Evolutionary conservation across 1,284 basidiomycete genomes (phyloP), one percentile per base, ranked within the genome.

Genomic region (Boletus sp.): DNA sequence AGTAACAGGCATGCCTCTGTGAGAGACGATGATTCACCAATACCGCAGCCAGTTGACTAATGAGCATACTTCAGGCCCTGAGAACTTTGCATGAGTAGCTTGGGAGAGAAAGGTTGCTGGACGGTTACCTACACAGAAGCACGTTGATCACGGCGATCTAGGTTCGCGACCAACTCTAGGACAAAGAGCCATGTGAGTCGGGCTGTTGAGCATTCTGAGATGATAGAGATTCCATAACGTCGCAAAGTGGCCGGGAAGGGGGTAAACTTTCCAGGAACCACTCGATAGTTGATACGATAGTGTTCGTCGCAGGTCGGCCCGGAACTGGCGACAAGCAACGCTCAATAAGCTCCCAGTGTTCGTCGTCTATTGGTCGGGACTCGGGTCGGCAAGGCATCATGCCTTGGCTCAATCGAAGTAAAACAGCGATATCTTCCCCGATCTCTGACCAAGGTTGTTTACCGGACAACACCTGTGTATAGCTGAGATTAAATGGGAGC

Each of bases 391-490:
- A 10, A 8, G 62, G 63, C 10, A 11, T 52, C 3, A 23, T 1
- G 9, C 63, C 56, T 19, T 21, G 7, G 11, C 13, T 9, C 30
- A 64, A 11, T 1, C n/a, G 31, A 11, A 53, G 8, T 21, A 54
- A 1, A 9, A 64, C 47, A 7, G 35, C 30, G 9, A 4, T 21
- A 11, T 52, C 51, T 8, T 47, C 51, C 21, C 25, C 27, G 1
- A 56, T 2, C 23, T 64, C 63, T 7, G 57, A 64, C 63, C 63
- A 64, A 9, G 63, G 62, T 5, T 28, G 33, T 30, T 49, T 23
- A 10, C 58, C 52, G 1, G 63, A 56, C 28, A 64, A 53, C 1
- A 64, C 54, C 63, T 64, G 27, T 14, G 21, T n/a, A n/a, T n/a
- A n/a, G n/a, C n/a, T n/a, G n/a, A n/a, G n/a, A 47, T 27, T 19